Conservation (phyloP, 352 stramenopile species). For the Phytopythium cucurbitacearum region DNA sequence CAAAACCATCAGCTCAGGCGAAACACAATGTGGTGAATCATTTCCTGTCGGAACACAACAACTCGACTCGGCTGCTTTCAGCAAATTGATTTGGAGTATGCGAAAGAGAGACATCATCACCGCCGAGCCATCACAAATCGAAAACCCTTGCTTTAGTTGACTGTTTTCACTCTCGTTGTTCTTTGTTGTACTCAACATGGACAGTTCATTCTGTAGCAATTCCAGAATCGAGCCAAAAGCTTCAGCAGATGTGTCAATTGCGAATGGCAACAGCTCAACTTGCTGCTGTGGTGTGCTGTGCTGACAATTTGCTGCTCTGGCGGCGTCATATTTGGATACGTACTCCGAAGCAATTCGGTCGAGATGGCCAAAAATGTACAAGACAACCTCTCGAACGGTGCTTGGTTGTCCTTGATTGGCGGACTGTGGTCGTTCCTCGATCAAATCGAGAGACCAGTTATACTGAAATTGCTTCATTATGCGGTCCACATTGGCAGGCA, state of each 20-base stretch:
- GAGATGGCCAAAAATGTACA: slow-evolving; percentile 44
- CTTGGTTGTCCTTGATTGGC: not conserved
- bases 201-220: slow-evolving; percentile 16
- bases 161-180: no score
- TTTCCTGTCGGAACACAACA: no score
- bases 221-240: slow-evolving; percentile 20
- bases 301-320: no score
- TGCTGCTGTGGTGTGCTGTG: not conserved
- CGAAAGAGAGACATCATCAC: no score
- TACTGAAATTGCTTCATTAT: not conserved
- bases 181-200: not conserved
- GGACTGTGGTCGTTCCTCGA: not conserved
- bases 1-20: no score
- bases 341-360: slow-evolving; percentile 34
- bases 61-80: no score
- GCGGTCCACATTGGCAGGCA: no score
- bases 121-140: no score
- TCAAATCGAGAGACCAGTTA: not conserved
- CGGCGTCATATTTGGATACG: not conserved
- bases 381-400: slow-evolving; percentile 1
- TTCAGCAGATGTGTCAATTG: slow-evolving; percentile 29
- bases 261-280: slow-evolving; percentile 26
- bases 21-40: no score
- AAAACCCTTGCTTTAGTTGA: no score
- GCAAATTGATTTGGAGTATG: no score